Base-by-base conservation (phyloP, 140 eudicot genomes). In the Stevia rebaudiana region DNA sequence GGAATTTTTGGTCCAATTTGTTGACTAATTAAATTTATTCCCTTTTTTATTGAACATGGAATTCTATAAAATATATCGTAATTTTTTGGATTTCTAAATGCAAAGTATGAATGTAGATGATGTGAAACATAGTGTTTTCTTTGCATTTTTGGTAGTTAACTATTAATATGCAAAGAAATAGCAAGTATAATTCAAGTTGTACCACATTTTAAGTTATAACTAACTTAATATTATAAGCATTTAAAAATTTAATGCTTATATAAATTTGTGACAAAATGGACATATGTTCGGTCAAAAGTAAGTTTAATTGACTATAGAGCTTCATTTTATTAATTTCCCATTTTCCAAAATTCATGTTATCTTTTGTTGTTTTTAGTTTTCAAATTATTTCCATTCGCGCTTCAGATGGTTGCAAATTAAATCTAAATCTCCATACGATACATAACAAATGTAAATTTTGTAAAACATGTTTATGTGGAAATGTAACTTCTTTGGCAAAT, bases 1-100 rank as follows among this genome's bases (percentile, higher is more conserved):
- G 39, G 48, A 13, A 18, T 0, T 31, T 73, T 53, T 55, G 36
- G 40, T 59, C 35, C 48, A 58, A 28, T 10, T 67, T 74, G 58
- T 33, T 68, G 51, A 70, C 57, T 13, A n/a, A 30, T 59, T 25
- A 36, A 25, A 60, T 30, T 16, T 30, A 6, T 47, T 66, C 15
- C 40, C 56, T 56, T 68, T 40, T 33, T 36, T 47, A 7, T 17
- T 48, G 16, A 66, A 65, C 22, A 31, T 16, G 60, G 31, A n/a
- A n/a, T n/a, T n/a, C n/a, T n/a, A n/a, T n/a, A n/a, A n/a, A n/a
- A n/a, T n/a, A n/a, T n/a, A n/a, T n/a, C n/a, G n/a, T n/a, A n/a
- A n/a, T n/a, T n/a, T n/a, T n/a, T n/a, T n/a, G n/a, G n/a, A n/a
- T n/a, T n/a, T n/a, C n/a, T n/a, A 28, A 28, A 28, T 28, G 33